Percentiles rank a stretch among this genome's conserved stretches.
Evolutionary conservation across 495 filamentous ascomycete genomes (phyloP).

Genomic region (Talaromyces proteolyticus): DNA sequence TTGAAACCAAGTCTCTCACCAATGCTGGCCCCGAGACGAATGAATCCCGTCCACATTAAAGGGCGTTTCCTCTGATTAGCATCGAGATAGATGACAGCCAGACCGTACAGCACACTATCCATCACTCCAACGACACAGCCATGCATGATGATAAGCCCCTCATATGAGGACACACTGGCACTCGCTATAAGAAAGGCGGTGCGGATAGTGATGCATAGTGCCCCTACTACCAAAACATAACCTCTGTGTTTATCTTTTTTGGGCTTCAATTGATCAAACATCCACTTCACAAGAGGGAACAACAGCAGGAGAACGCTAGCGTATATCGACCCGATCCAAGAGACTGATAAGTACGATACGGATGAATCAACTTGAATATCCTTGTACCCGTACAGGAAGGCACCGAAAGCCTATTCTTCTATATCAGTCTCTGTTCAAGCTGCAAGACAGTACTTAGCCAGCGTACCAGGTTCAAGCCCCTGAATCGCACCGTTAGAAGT

Average conservation of each 20-base stretch:
- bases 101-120: background rate
- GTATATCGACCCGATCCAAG: background rate
- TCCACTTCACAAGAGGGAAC: background rate
- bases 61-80: background rate
- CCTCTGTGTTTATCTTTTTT: background rate
- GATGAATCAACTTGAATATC: background rate
- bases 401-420: background rate
- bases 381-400: background rate
- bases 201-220: background rate
- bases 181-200: background rate
- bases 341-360: background rate
- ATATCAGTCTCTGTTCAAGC: background rate
- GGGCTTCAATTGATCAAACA: background rate
- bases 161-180: background rate
- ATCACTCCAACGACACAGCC: background rate
- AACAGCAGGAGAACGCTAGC: background rate
- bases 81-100: background rate
- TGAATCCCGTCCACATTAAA: background rate
- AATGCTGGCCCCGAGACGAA: background rate
- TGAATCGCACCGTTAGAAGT: background rate
- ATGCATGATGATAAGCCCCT: background rate
- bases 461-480: background rate
- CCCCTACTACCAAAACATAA: background rate
- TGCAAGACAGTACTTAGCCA: background rate
- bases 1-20: background rate